A percentile compares a stretch with the other conserved stretches of the same genome.
These are phyloP conservation scores for Chaetomiaceae sp. DNA, from an alignment of 2,329 filamentous ascomycete genomes.

Conservation along the genomic window DNA sequence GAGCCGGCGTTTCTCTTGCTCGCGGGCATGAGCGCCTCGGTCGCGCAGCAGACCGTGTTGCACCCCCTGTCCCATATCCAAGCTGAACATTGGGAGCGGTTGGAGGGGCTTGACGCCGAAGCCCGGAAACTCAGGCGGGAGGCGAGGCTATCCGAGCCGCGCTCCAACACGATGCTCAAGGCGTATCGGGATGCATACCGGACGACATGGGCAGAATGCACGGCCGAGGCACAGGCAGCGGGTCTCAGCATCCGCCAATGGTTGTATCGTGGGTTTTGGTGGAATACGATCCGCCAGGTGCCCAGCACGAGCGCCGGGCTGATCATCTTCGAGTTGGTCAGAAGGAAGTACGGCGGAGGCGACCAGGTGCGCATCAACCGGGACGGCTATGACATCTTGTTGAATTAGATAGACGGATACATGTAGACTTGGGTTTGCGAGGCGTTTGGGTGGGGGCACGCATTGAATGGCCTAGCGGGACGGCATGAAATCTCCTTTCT, in stretches of 20 bases:
- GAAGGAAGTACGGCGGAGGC: slow-evolving; percentile 64
- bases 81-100: slow-evolving; percentile 65
- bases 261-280: slow-evolving; percentile 69
- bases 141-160: neutral
- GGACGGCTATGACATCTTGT: slow-evolving; percentile 67
- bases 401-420: slow-evolving; percentile 38
- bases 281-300: slow-evolving; percentile 67
- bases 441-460: neutral
- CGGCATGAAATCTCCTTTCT: too few relatives aligned
- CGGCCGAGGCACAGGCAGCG: slow-evolving; percentile 51
- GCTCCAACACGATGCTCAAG: slow-evolving; percentile 44
- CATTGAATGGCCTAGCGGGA: too few relatives aligned
- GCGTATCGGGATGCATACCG: slow-evolving; percentile 69
- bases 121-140: slow-evolving; percentile 43
- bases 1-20: slow-evolving; percentile 68
- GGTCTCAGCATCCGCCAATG: slow-evolving; percentile 56
- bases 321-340: slow-evolving; percentile 73
- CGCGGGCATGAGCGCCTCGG: slow-evolving; percentile 64
- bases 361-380: slow-evolving; percentile 62
- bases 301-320: slow-evolving; percentile 72
- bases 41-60: slow-evolving; percentile 65
- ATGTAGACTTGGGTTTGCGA: neutral
- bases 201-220: slow-evolving; percentile 60
- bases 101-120: slow-evolving; percentile 66
- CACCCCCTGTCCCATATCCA: slow-evolving; percentile 69